Base-by-base conservation (phyloP, 2,329 filamentous ascomycete genomes). In the Neonectria coccinea region DNA sequence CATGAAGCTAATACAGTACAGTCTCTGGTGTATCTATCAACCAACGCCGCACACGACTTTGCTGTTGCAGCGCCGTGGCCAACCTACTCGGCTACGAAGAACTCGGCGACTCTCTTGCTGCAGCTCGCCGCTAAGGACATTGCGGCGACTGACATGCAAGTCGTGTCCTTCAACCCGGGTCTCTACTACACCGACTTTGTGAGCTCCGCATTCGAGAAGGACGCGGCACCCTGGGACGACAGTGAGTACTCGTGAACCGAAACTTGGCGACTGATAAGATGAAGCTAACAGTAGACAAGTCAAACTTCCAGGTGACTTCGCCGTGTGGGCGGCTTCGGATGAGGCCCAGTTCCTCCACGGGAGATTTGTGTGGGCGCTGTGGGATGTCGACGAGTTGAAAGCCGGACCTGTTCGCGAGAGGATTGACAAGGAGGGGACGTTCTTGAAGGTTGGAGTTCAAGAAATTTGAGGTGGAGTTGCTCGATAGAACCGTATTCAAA, bases 341-440 rank as follows among this genome's bases (percentile, higher is more conserved):
- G 80, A 85, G 65, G 81, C 83, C 1, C 63, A 59, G 2, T 85
- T 85, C 66, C 69, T 85, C 20, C 81, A 80, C 55, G 76, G 78
- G 4, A 81, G 81, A 51, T 81, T 81, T 29, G 66, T 83, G 3
- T 85, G 82, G 79, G 74, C 78, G 12, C 81, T 82, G 41, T 85
- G 82, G 83, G 84, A 85, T 72, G 78, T 84, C 3, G 78, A 83
- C 52, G 82, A 85, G 69, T 72, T 85, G 18, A 51, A 51, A 6
- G 25, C 2, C n/a, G 66, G 66, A 3, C 16, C 57, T 36, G 11
- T 63, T n/a, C 29, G 66, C 10, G 45, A 48, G 55, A 52, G 48
- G 16, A 64, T 70, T 18, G 61, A 65, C 18, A 25, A 29, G 12
- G 60, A 68, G 7, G 48, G 36, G 2, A 20, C 16, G 2, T 51